Evolutionary conservation across 2,329 filamentous ascomycete genomes (phyloP).

Genomic region (Grosmannia clavigera): DNA sequence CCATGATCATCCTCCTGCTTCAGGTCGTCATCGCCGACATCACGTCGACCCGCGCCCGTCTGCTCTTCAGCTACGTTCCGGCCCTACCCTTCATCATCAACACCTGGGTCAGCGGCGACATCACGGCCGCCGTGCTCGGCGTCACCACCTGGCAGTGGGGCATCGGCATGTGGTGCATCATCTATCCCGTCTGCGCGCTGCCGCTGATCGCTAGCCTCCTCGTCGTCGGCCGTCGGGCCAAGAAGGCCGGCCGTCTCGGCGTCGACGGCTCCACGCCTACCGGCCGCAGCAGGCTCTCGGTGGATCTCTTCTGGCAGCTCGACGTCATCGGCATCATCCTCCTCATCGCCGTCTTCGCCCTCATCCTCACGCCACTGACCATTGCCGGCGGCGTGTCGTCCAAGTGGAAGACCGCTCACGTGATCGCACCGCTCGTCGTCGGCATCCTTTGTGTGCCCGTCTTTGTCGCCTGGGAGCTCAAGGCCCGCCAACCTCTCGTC

Average conservation of each 20-base stretch:
- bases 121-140: constrained; percentile 36
- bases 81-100: constrained; percentile 47
- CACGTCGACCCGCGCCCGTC: constrained; percentile 48
- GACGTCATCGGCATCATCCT: constrained; percentile 33
- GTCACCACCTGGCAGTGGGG: constrained; percentile 48
- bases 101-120: constrained; percentile 49
- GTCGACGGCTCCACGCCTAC: constrained; percentile 11
- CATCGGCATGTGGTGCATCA: constrained; percentile 51
- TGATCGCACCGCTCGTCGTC: constrained; percentile 32
- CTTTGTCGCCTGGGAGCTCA: constrained; percentile 36
- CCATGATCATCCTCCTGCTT: constrained; percentile 45
- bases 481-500: constrained; percentile 40
- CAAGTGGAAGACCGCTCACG: constrained; percentile 24
- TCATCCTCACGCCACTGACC: constrained; percentile 32
- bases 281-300: constrained; percentile 12
- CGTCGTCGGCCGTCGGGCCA: constrained; percentile 38
- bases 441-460: constrained; percentile 35
- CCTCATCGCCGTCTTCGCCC: constrained; percentile 31
- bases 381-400: constrained; percentile 29
- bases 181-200: constrained; percentile 42
- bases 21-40: constrained; percentile 54
- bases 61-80: constrained; percentile 54
- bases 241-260: constrained; percentile 33
- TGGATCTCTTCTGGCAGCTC: constrained; percentile 33
- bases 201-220: constrained; percentile 31